phyloP scores from a whole-genome alignment of 179 eudicot species.

The Drosera spatulata region DNA sequence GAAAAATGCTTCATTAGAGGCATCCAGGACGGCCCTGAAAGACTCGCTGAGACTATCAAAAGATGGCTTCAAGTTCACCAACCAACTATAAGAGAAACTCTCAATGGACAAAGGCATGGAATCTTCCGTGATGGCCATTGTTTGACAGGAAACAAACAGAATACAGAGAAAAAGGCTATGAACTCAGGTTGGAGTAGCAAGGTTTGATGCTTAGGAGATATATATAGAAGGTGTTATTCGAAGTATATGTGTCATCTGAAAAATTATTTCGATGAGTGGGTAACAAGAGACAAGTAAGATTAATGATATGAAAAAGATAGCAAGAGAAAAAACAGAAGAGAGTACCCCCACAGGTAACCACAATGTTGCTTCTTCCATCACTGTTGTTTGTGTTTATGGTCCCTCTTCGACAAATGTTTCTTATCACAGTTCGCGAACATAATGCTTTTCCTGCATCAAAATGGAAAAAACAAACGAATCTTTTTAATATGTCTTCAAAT shows the following conservation, averaged over 20 bases:
- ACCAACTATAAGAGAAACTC: slow-evolving; percentile 76
- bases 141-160: background rate
- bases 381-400: slow-evolving; percentile 11
- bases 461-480: background rate
- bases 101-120: slow-evolving; percentile 56
- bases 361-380: slow-evolving; percentile 27
- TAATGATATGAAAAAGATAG: slow-evolving; percentile 24
- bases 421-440: slow-evolving; percentile 1
- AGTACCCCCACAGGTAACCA: slow-evolving; percentile 49
- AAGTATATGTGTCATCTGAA: slow-evolving; percentile 13
- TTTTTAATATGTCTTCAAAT: too few relatives aligned
- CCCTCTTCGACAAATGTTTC: slow-evolving; percentile 10
- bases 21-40: slow-evolving; percentile 41
- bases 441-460: slow-evolving; percentile 8
- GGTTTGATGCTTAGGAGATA: slow-evolving; percentile 14
- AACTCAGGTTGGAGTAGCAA: slow-evolving; percentile 10
- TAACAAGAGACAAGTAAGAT: slow-evolving; percentile 39
- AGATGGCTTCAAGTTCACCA: slow-evolving; percentile 47
- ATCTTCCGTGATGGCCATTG: slow-evolving; percentile 30
- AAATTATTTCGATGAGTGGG: slow-evolving; percentile 25
- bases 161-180: background rate
- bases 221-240: slow-evolving; percentile 10
- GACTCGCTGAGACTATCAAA: slow-evolving; percentile 45
- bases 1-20: slow-evolving; percentile 47
- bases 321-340: slow-evolving; percentile 30